Evolutionary conservation across 306 rosid genomes (phyloP).

Genomic region (Corylus avellana): DNA sequence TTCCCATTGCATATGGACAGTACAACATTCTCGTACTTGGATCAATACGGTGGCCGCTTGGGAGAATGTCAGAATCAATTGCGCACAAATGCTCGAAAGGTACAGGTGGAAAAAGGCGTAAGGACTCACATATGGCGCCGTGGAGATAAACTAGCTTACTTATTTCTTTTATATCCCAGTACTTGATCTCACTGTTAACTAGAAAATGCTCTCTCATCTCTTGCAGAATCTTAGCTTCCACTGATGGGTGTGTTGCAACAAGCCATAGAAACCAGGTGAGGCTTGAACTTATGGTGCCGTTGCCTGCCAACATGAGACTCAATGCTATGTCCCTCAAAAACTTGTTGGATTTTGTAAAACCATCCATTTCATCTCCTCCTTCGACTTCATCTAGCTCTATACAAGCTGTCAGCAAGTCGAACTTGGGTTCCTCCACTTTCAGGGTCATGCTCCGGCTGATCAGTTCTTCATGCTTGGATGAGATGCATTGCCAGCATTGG

Average conservation of each 20-base stretch:
- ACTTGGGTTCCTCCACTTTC: background rate
- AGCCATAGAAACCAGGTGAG: constrained; percentile 1
- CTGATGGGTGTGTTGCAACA: constrained; percentile 28
- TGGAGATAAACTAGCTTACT: constrained; percentile 31
- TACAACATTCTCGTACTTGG: too few species aligned
- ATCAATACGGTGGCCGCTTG: too few species aligned
- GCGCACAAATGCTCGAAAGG: too few species aligned
- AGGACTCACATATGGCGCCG: constrained; percentile 19
- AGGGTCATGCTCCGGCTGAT: background rate
- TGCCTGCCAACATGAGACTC: background rate
- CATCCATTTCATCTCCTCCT: background rate
- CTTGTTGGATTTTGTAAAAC: background rate
- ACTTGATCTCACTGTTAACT: background rate
- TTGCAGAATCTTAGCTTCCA: constrained; percentile 22
- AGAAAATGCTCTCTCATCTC: too few species aligned
- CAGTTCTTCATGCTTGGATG: constrained; percentile 8
- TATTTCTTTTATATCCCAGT: background rate
- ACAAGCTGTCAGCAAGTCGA: background rate
- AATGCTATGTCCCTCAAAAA: background rate
- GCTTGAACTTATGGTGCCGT: background rate
- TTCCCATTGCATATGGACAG: too few species aligned
- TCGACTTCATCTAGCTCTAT: background rate
- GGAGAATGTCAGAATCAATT: too few species aligned
- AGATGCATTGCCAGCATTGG: constrained; percentile 22
- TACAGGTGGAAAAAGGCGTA: too few species aligned